Conservation (phyloP, 2,329 filamentous ascomycete genomes). For the Didymellaceae sp. region DNA sequence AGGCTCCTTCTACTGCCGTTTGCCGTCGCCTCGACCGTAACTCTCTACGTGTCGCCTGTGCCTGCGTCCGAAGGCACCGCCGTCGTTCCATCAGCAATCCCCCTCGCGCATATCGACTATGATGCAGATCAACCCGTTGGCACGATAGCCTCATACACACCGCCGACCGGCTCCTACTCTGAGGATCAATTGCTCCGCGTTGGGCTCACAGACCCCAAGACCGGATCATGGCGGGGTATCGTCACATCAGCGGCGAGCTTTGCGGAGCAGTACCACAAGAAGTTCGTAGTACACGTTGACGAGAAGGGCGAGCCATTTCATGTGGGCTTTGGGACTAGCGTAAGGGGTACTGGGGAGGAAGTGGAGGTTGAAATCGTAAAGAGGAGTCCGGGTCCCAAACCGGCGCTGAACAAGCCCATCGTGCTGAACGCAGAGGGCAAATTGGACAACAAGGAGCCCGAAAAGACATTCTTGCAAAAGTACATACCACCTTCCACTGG, state of each 20-base stretch:
- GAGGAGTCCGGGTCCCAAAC: constrained; percentile 49
- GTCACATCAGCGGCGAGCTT: constrained; percentile 54
- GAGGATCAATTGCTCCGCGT: constrained; percentile 52
- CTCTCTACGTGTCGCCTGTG: constrained; percentile 71
- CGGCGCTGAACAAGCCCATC: constrained; percentile 60
- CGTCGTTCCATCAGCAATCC: constrained; percentile 45
- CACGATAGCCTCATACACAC: constrained; percentile 44
- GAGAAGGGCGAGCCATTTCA: constrained; percentile 54
- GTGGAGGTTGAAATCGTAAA: constrained; percentile 53
- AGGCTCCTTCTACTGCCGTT: constrained; percentile 46
- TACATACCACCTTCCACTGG: constrained; percentile 36
- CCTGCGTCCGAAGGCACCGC: constrained; percentile 78
- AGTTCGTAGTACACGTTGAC: constrained; percentile 53
- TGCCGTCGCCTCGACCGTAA: constrained; percentile 48
- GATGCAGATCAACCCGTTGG: constrained; percentile 47
- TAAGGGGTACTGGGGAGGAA: constrained; percentile 42
- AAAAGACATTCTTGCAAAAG: constrained; percentile 61
- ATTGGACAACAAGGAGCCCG: constrained; percentile 54
- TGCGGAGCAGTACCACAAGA: constrained; percentile 51
- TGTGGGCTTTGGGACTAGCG: constrained; percentile 52
- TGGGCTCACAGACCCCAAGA: constrained; percentile 50
- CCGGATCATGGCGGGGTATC: constrained; percentile 53
- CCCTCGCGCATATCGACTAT: constrained; percentile 54
- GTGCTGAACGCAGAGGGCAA: constrained; percentile 63
- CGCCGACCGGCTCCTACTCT: constrained; percentile 43